Percentiles rank a stretch among this genome's conserved stretches.
Evolutionary conservation across 345 rosid genomes (phyloP).

Genomic region (Streptanthus diversifolius): DNA sequence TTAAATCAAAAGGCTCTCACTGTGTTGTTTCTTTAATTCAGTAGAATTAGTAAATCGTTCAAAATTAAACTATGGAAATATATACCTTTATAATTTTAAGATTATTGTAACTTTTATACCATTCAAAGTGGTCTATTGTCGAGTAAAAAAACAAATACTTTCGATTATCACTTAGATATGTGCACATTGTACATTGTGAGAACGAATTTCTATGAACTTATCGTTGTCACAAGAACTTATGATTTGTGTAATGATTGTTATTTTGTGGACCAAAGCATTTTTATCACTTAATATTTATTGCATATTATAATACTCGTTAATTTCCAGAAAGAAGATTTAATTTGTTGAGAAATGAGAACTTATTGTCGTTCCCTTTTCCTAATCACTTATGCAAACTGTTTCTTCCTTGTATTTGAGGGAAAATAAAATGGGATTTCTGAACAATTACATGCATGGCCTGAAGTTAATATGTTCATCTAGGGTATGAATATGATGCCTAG

Average conservation of each 20-base stretch:
- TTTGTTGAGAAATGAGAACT: slow-evolving; percentile 14
- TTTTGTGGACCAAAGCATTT: slow-evolving; percentile 17
- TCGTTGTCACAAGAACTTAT: slow-evolving; percentile 18
- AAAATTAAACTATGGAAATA: background rate
- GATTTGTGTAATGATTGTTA: slow-evolving; percentile 32
- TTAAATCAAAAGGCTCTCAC: too few species aligned
- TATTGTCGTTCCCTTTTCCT: background rate
- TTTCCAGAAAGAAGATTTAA: background rate
- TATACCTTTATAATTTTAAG: background rate
- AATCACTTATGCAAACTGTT: background rate
- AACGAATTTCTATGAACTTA: slow-evolving; percentile 17
- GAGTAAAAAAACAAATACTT: background rate
- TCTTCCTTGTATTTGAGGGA: background rate
- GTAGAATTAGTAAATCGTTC: background rate
- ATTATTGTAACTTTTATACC: too few species aligned
- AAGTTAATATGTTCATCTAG: slow-evolving; percentile 16
- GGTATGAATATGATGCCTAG: slow-evolving; percentile 5
- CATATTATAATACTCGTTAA: background rate
- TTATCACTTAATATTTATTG: background rate
- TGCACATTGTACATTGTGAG: slow-evolving; percentile 15
- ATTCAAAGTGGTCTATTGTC: too few species aligned
- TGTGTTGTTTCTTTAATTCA: too few species aligned
- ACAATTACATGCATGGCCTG: slow-evolving; percentile 9
- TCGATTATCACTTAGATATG: background rate
- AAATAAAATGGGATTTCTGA: slow-evolving; percentile 9